Evolutionary conservation across 2,329 filamentous ascomycete genomes (phyloP), one percentile per base, ranked within the genome.

Genomic region (Colletotrichum sublineola): DNA sequence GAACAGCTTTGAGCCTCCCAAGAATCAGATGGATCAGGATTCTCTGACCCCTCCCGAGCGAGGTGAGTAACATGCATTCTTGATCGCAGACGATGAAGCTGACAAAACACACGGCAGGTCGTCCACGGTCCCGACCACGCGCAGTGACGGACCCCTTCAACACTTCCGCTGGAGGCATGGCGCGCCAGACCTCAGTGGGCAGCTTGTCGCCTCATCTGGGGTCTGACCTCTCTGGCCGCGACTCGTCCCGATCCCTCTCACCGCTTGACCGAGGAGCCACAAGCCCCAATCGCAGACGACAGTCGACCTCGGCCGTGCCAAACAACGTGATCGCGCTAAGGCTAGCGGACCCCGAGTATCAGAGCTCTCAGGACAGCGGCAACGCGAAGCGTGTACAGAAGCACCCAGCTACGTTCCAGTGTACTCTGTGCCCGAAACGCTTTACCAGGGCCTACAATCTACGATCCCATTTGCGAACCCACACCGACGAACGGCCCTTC

Each of bases 391-490:
- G 96, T n/a, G 91, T 94, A 0, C 96, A 99, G 81, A 99, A 99
- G 79, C 96, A 99, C 77, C 96, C 96, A 0, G 96, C 96, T 8
- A 99, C 95, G 0, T 99, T 98, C 83, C 95, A 98, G 79, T 99
- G 96, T 81, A 93, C 84, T 12, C 86, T 98, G 11, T 99, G 96
- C 77, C 95, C 96, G 0, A 99, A 99, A 82, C 91, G 94, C 20
- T 99, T 99, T 79, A 99, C 96, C 0, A 90, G 96, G 69, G 96
- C 96, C 0, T 99, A 99, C 84, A 99, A 99, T 79, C 85, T 99
- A 67, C 93, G 96, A 18, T 98, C 96, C 55, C 96, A 99, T 84
- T 83, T 98, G 72, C 93, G 96, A 58, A 99, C 96, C 0, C 96
- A 99, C 80, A 99, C 96, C 0, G 96, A 99, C 78, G 96, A 99